Percentiles rank a stretch among this genome's conserved stretches.
phyloP scores from a whole-genome alignment of 2,329 filamentous ascomycete genomes.

The Fusarium staphyleae region DNA sequence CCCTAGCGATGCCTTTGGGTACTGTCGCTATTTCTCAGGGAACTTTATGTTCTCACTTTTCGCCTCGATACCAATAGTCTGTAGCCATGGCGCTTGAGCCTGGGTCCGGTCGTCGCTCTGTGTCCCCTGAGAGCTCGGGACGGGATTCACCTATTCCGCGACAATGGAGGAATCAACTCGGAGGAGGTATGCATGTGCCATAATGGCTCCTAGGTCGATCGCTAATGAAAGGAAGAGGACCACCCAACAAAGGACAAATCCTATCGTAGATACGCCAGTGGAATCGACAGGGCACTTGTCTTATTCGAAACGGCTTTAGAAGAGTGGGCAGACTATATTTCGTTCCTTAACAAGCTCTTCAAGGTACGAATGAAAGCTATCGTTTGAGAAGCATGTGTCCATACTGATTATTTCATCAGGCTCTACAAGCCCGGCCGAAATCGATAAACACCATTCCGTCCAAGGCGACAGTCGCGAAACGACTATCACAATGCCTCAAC shows the following conservation, averaged over 20 bases:
- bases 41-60: constrained; percentile 34
- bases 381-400: background rate
- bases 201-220: background rate
- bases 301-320: constrained; percentile 93
- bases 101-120: constrained; percentile 61
- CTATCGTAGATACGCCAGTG: constrained; percentile 88
- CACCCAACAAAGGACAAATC: constrained; percentile 66
- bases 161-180: constrained; percentile 78
- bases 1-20: constrained; percentile 28
- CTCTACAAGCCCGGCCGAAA: constrained; percentile 84
- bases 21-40: constrained; percentile 16
- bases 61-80: constrained; percentile 28
- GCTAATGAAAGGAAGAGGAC: constrained; percentile 56
- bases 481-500: constrained; percentile 93
- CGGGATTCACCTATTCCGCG: constrained; percentile 77
- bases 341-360: constrained; percentile 87
- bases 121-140: constrained; percentile 84
- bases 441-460: constrained; percentile 78
- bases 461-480: constrained; percentile 83
- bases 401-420: constrained; percentile 56
- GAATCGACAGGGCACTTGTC: constrained; percentile 84
- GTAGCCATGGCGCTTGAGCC: constrained; percentile 70
- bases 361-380: constrained; percentile 65
- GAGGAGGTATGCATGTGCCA: constrained; percentile 68
- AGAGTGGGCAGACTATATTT: constrained; percentile 99